Percentiles rank a stretch among this genome's conserved stretches.
These are phyloP conservation scores for Areca catechu DNA, from an alignment of 176 grass and related monocot species.

Conservation along the genomic window DNA sequence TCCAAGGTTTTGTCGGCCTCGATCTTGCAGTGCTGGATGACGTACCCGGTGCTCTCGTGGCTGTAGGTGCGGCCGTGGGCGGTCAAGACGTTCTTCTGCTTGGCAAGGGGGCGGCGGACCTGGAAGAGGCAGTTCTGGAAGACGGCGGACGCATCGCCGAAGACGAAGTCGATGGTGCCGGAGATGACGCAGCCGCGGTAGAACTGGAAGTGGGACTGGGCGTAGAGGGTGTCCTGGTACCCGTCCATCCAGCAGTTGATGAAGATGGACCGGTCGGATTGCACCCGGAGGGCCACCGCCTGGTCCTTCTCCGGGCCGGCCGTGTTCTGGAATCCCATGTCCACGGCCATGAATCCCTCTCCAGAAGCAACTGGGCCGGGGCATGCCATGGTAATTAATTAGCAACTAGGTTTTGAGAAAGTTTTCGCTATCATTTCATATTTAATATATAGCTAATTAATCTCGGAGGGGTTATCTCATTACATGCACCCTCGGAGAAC, in stretches of 20 bases:
- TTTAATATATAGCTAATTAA: too few species aligned
- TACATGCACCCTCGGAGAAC: too few species aligned
- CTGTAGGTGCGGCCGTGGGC: slow-evolving; percentile 58
- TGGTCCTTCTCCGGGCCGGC: slow-evolving; percentile 56
- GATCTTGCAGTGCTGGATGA: slow-evolving; percentile 56
- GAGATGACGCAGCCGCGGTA: slow-evolving; percentile 80
- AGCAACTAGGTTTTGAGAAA: too few species aligned
- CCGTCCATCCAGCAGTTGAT: slow-evolving; percentile 76
- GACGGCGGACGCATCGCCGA: slow-evolving; percentile 66
- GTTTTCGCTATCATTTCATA: too few species aligned
- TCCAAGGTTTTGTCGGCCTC: slow-evolving; percentile 31
- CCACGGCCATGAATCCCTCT: slow-evolving; percentile 54
- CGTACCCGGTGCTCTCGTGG: slow-evolving; percentile 77
- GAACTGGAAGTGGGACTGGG: slow-evolving; percentile 77
- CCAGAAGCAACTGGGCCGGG: slow-evolving; percentile 63
- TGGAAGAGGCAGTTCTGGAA: slow-evolving; percentile 78
- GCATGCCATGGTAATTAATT: too few species aligned
- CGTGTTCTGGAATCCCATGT: slow-evolving; percentile 64
- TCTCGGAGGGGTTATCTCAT: too few species aligned
- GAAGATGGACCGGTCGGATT: slow-evolving; percentile 57
- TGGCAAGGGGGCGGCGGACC: slow-evolving; percentile 39
- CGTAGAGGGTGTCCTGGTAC: slow-evolving; percentile 82
- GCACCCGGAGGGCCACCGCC: slow-evolving; percentile 71
- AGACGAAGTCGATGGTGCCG: slow-evolving; percentile 85
- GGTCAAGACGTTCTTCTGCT: slow-evolving; percentile 50